Evolutionary conservation across 2,329 filamentous ascomycete genomes (phyloP), one percentile per base, ranked within the genome.

Genomic region (Aspergillus sp.): DNA sequence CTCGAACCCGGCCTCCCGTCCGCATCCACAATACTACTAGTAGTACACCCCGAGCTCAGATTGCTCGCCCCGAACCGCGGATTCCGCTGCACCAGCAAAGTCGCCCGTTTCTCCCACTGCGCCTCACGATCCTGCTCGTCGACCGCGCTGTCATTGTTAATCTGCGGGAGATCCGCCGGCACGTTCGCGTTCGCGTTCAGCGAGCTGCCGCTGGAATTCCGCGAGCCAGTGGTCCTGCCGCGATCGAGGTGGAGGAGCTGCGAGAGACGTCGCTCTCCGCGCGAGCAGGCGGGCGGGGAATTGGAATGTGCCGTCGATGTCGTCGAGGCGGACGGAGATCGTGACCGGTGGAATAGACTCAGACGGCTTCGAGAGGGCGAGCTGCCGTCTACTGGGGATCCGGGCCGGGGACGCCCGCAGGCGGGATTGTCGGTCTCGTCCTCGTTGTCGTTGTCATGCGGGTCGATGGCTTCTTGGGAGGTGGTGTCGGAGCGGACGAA

Each of bases 101-200:
- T 95, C 16, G 91, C 91, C 39, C 89, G 73, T 65, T 83, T 80
- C 69, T 96, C 91, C 91, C 91, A 98, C 61, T 82, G 74, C 37
- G 76, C 75, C 66, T 93, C 82, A 32, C 67, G 64, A 15, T 72
- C 69, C 42, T 69, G 63, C 37, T 57, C 61, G 45, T 68, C 64
- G 20, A 65, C 67, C 10, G 6, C 19, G 35, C 63, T 53, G 43
- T 64, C 57, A 49, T 67, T 56, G 44, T 63, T 55, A 36, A 94
- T 85, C 40, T 80, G 79, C 14, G 88, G 88, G 32, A 96, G 71
- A 61, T 93, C 74, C 33, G 72, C 61, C 2, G 91, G 89, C 24
- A 96, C 73, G 57, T 84, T 80, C 15, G 78, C 73, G n/a, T n/a
- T n/a, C n/a, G n/a, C n/a, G n/a, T n/a, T n/a, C n/a, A n/a, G n/a